Conservation (phyloP, 2,329 filamentous ascomycete genomes). For the Tolypocladium tundrense region DNA sequence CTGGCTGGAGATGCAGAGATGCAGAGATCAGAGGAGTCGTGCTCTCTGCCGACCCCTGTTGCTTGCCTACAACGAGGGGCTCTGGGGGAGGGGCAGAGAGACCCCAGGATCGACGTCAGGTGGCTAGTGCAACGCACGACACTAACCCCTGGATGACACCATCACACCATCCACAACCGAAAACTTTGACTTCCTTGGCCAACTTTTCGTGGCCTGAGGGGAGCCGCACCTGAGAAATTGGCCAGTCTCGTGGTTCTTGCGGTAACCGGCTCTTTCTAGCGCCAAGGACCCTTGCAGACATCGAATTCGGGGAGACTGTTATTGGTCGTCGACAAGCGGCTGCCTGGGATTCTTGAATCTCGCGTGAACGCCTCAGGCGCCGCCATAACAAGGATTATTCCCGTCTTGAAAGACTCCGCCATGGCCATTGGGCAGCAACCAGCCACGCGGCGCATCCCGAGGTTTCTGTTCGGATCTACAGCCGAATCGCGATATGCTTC, state of each 20-base stretch:
- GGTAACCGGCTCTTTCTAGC: not conserved
- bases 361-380: not conserved
- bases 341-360: not conserved
- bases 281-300: not conserved
- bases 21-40: not conserved
- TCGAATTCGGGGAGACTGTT: not conserved
- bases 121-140: conserved; percentile 4
- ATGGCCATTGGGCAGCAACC: not conserved
- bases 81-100: not conserved
- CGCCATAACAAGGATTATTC: not conserved
- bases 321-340: not conserved
- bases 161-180: conserved; percentile 3
- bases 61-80: not conserved
- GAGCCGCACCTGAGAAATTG: not conserved
- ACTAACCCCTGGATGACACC: conserved; percentile 8
- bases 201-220: not conserved
- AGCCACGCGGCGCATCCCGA: not conserved
- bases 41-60: not conserved
- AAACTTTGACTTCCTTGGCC: not conserved
- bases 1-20: too few relatives aligned
- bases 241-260: not conserved
- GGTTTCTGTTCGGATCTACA: not conserved
- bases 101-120: conserved; percentile 1
- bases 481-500: not conserved
- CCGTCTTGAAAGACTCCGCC: not conserved